A percentile compares a stretch with the other conserved stretches of the same genome.
Conservation (phyloP, 1,284 basidiomycete genomes). For the Ustilago tritici region DNA sequence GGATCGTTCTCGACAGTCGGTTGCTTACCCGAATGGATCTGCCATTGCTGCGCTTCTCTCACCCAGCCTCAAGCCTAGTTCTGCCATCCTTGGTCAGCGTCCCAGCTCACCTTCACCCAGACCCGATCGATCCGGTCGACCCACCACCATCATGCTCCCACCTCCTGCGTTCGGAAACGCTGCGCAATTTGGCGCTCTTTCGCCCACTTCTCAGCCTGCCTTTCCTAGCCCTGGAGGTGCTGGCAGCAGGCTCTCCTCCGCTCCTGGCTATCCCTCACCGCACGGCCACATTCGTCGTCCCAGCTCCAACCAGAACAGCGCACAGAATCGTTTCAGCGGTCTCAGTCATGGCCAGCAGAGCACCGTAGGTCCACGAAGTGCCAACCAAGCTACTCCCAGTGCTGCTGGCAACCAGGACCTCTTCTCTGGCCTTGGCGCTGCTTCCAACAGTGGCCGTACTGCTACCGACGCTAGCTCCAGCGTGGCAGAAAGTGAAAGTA, state of each 20-base stretch:
- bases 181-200: constrained; percentile 27
- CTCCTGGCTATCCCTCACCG: constrained; percentile 54
- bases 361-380: constrained; percentile 39
- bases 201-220: constrained; percentile 35
- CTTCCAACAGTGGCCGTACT: constrained; percentile 29
- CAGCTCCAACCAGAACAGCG: constrained; percentile 20
- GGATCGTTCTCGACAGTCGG: constrained; percentile 37
- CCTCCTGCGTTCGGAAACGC: constrained; percentile 32
- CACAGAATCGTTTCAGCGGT: constrained; percentile 36
- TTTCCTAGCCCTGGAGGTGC: constrained; percentile 37
- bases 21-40: constrained; percentile 17
- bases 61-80: constrained; percentile 32
- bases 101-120: constrained; percentile 47
- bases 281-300: constrained; percentile 56
- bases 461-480: constrained; percentile 46
- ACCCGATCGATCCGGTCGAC: constrained; percentile 52
- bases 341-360: constrained; percentile 44
- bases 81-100: constrained; percentile 30
- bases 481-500: constrained; percentile 40
- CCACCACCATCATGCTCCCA: constrained; percentile 55
- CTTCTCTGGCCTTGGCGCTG: constrained; percentile 35
- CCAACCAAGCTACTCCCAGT: constrained; percentile 14
- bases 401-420: constrained; percentile 35
- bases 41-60: constrained; percentile 26
- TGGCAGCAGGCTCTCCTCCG: constrained; percentile 20